Evolutionary conservation across 1,284 basidiomycete genomes (phyloP), one percentile per base, ranked within the genome.

Genomic region (Stereum hirsutum): DNA sequence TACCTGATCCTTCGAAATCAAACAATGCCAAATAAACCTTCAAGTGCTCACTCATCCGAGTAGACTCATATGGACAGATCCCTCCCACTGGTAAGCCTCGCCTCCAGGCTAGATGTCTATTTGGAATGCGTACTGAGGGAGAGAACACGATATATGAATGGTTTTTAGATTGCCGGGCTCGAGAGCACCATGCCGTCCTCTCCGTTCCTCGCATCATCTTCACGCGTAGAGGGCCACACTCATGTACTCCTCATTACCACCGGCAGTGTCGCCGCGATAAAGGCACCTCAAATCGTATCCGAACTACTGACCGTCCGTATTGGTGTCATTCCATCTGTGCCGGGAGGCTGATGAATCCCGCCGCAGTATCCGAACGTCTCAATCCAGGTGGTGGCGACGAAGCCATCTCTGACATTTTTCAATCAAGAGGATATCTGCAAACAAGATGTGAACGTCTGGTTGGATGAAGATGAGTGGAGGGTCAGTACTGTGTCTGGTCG

Each of bases 261-360:
- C 0, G 94, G 95, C 10, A 95, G 90, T 53, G 95, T 99, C 1
- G 95, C 95, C 0, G 90, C 89, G 42, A 77, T 99, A 56, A 98
- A 98, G 58, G 80, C 86, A 1, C 92, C 93, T 1, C 69, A 95
- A 30, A 97, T 99, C 42, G 88, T 92, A 3, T 64, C 75, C 24
- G 81, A 81, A 48, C 68, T 98, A 26, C 65, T 85, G 41, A 65
- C 68, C 52, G 92, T 92, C 50, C 47, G 36, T 26, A 14, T 23
- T 28, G 4, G 1, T 19, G 23, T 12, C n/a, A n/a, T 31, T 27
- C 34, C 15, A 32, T 8, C 3, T 15, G 30, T 15, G 17, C 10
- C 37, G 5, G n/a, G n/a, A n/a, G n/a, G n/a, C n/a, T n/a, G n/a
- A n/a, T n/a, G n/a, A n/a, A 31, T 31, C 43, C 45, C 30, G 49